Evolutionary conservation across 345 rosid species (phyloP).

Genomic region (Clausena lansium): DNA sequence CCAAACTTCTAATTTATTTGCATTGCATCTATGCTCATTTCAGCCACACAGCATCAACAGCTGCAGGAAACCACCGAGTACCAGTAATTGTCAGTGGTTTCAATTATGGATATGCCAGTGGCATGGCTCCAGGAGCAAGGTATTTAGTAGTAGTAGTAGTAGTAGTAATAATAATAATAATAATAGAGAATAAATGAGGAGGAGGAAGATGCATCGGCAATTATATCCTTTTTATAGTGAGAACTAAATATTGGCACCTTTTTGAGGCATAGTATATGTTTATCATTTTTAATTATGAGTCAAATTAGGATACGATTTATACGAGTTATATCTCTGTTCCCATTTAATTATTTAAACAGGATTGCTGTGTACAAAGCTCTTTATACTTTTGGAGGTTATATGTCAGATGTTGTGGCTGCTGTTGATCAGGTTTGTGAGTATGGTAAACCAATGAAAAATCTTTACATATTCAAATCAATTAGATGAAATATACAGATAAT

Average conservation of each 20-base stretch:
- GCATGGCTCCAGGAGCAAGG: conserved; percentile 59
- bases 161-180: too few species aligned
- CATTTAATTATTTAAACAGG: conserved; percentile 18
- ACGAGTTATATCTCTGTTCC: neutral
- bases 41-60: conserved; percentile 54
- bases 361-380: conserved; percentile 53
- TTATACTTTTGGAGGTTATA: conserved; percentile 45
- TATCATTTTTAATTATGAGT: neutral
- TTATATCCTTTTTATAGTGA: neutral
- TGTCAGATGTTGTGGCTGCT: conserved; percentile 54
- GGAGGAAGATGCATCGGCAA: neutral
- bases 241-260: too few species aligned
- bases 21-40: conserved; percentile 1
- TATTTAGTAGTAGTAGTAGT: conserved; percentile 3
- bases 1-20: neutral
- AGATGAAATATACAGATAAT: neutral
- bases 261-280: neutral
- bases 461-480: neutral
- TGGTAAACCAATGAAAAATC: neutral
- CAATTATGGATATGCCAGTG: conserved; percentile 50
- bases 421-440: conserved; percentile 43
- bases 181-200: neutral
- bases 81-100: conserved; percentile 39
- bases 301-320: neutral
- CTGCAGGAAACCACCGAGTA: conserved; percentile 39